These are phyloP conservation scores for Annona squamosa DNA, from an alignment of 164 flowering plant species.

Conservation along the genomic window DNA sequence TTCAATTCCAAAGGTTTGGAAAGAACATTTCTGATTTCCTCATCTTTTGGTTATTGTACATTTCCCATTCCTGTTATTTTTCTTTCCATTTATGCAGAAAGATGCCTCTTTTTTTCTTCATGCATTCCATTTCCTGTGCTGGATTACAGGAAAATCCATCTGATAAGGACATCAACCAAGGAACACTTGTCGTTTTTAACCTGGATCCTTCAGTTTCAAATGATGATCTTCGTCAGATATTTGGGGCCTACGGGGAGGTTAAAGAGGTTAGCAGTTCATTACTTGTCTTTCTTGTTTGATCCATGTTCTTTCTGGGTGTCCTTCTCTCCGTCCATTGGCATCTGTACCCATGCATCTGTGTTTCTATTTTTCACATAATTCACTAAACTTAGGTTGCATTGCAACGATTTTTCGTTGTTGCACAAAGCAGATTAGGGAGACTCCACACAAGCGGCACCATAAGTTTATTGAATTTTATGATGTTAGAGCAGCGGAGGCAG, in stretches of 20 bases:
- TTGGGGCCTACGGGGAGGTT: conserved; percentile 92
- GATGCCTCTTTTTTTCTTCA: not conserved
- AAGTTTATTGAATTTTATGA: conserved; percentile 94
- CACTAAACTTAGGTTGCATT: conserved; percentile 11
- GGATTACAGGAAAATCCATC: conserved; percentile 81
- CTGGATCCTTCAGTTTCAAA: conserved; percentile 91
- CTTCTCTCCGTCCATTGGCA: not conserved
- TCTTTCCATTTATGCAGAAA: not conserved
- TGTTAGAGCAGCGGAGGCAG: conserved; percentile 96
- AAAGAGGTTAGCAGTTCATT: conserved; percentile 60
- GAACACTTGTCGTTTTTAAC: conserved; percentile 90
- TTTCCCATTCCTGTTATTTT: not conserved
- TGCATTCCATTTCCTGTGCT: conserved; percentile 2
- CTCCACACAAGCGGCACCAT: conserved; percentile 93
- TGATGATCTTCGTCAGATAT: conserved; percentile 78
- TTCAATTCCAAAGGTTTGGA: conserved; percentile 88
- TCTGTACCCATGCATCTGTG: too few species aligned
- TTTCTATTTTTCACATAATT: not conserved
- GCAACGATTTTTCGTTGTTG: conserved; percentile 5
- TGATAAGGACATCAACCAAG: conserved; percentile 94
- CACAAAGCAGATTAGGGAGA: conserved; percentile 83
- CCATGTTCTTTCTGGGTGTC: conserved; percentile 5
- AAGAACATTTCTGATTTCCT: not conserved
- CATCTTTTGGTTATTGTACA: not conserved
- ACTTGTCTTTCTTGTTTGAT: not conserved